Conservation (phyloP, 2,329 filamentous ascomycete species). For the Annulohypoxylon truncatum region DNA sequence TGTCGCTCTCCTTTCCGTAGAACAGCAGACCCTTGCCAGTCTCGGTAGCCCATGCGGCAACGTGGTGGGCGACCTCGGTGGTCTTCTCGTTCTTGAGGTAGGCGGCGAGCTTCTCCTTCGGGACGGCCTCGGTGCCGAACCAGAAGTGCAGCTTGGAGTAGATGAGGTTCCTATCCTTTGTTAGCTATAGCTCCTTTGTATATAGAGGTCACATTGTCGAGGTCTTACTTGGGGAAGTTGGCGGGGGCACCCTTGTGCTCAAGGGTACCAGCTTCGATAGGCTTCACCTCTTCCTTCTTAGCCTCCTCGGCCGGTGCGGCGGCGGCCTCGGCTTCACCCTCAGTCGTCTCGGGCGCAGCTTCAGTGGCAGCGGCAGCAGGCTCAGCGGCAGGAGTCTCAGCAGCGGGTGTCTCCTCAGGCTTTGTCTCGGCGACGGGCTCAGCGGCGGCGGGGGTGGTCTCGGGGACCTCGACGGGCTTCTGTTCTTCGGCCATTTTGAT, state of each 20-base stretch:
- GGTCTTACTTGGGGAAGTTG: conserved; percentile 83
- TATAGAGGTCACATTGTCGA: background rate
- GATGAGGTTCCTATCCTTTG: conserved; percentile 76
- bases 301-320: conserved; percentile 56
- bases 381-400: conserved; percentile 56
- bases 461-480: conserved; percentile 74
- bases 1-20: conserved; percentile 87
- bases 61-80: conserved; percentile 77
- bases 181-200: conserved; percentile 2
- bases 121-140: conserved; percentile 79
- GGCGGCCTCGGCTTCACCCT: conserved; percentile 53
- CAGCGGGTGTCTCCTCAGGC: conserved; percentile 45
- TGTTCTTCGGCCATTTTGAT: conserved; percentile 78
- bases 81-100: conserved; percentile 93
- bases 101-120: conserved; percentile 76
- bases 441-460: conserved; percentile 57
- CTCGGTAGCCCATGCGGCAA: conserved; percentile 88
- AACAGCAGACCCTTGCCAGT: conserved; percentile 96
- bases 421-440: conserved; percentile 52
- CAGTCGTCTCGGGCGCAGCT: conserved; percentile 55
- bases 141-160: conserved; percentile 96
- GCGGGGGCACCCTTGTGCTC: conserved; percentile 91
- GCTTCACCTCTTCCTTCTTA: conserved; percentile 68
- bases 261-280: conserved; percentile 84
- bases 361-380: conserved; percentile 56